phyloP scores from a whole-genome alignment of 441 rosid genomes.

The Pelargonium myrrhifolium region DNA sequence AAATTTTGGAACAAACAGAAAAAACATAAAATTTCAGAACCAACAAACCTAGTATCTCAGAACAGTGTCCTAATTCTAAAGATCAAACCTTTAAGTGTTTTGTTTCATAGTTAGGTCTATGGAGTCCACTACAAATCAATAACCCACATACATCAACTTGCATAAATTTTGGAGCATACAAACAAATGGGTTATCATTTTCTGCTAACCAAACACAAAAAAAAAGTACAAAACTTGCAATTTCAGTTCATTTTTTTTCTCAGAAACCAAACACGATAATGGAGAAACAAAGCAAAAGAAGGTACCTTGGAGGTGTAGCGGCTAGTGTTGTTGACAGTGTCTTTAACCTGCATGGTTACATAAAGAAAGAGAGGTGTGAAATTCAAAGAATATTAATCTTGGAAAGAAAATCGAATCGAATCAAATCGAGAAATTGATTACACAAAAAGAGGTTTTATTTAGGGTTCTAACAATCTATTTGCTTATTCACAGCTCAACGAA shows the following conservation, averaged over 20 bases:
- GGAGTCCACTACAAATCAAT: not conserved
- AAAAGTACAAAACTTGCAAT: too few species aligned
- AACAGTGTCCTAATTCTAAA: not conserved
- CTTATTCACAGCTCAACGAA: not conserved
- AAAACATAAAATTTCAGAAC: not conserved
- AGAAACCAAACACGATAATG: too few species aligned
- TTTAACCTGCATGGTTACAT: slow-evolving; percentile 4
- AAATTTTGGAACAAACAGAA: too few species aligned
- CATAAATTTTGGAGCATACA: not conserved
- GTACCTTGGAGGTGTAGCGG: slow-evolving; percentile 6
- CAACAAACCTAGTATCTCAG: not conserved
- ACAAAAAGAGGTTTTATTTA: not conserved
- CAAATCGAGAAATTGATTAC: not conserved
- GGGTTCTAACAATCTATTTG: not conserved
- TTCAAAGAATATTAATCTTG: not conserved
- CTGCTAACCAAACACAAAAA: not conserved
- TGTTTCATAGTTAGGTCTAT: too few species aligned
- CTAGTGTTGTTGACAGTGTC: not conserved
- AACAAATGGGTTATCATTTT: too few species aligned
- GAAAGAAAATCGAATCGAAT: slow-evolving; percentile 4
- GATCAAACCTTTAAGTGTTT: not conserved
- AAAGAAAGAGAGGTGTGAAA: not conserved
- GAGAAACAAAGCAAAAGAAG: not conserved
- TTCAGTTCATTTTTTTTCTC: too few species aligned
- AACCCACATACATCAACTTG: not conserved